Evolutionary conservation across 495 filamentous ascomycete genomes (phyloP).

Genomic region (Aeminium ludgeri): DNA sequence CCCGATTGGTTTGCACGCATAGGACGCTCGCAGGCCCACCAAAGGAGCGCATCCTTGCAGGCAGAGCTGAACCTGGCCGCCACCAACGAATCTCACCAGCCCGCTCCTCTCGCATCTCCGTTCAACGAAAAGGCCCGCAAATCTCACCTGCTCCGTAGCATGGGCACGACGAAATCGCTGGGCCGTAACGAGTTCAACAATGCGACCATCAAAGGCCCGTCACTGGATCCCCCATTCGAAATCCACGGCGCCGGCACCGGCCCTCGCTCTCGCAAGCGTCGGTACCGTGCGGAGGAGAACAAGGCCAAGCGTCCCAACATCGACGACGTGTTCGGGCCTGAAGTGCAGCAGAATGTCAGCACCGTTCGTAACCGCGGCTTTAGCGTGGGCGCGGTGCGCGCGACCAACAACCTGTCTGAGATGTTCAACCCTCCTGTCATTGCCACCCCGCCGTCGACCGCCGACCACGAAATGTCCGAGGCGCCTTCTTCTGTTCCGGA

Average conservation of each 20-base stretch:
- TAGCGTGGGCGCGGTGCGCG: conserved; percentile 35
- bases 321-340: conserved; percentile 31
- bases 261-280: conserved; percentile 35
- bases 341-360: conserved; percentile 24
- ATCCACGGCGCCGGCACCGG: conserved; percentile 9
- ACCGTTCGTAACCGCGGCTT: conserved; percentile 41
- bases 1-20: conserved; percentile 16
- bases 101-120: conserved; percentile 14
- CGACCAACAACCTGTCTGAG: conserved; percentile 21
- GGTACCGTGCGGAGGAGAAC: conserved; percentile 31
- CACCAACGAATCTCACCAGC: neutral
- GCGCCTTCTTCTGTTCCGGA: conserved; percentile 1
- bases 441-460: neutral
- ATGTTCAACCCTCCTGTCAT: conserved; percentile 13
- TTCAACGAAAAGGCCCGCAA: conserved; percentile 10
- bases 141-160: conserved; percentile 8
- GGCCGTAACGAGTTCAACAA: conserved; percentile 7
- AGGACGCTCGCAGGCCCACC: conserved; percentile 22
- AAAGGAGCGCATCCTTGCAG: conserved; percentile 28
- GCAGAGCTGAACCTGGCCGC: conserved; percentile 24
- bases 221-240: conserved; percentile 16
- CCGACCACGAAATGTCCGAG: conserved; percentile 13
- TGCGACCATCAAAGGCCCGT: conserved; percentile 6
- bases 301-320: conserved; percentile 32
- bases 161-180: conserved; percentile 12